Percentiles rank a stretch among this genome's conserved stretches.
Conservation (phyloP, 352 stramenopile genomes). For the Phytophthora hibernalis region DNA sequence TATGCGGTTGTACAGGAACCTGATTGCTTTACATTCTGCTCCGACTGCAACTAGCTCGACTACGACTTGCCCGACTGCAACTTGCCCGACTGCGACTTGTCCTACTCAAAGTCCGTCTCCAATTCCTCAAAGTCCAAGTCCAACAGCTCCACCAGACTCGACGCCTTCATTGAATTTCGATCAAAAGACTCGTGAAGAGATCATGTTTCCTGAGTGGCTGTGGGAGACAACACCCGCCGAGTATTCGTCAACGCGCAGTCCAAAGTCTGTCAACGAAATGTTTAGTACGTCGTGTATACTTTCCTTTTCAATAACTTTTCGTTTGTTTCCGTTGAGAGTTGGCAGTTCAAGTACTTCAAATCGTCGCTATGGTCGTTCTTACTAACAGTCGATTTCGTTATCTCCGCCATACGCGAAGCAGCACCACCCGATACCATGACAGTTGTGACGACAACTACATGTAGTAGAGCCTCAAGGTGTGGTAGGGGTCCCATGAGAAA, state of each 20-base stretch:
- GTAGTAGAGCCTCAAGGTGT: constrained; percentile 78
- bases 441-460: constrained; percentile 78
- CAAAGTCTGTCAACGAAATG: no score
- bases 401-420: constrained; percentile 47
- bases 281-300: background rate
- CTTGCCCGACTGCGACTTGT: background rate
- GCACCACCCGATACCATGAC: constrained; percentile 76
- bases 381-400: constrained; percentile 36
- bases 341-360: background rate
- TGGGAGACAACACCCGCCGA: constrained; percentile 14
- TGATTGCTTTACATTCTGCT: no score
- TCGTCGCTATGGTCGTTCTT: constrained; percentile 31
- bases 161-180: background rate
- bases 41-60: no score
- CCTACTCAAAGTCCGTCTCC: background rate
- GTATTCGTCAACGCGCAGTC: constrained; percentile 2
- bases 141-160: no score
- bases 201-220: constrained; percentile 22
- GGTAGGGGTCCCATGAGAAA: constrained; percentile 83
- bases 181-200: constrained; percentile 12
- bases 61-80: background rate
- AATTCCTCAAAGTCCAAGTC: no score
- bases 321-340: background rate
- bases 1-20: constrained; percentile 10
- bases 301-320: background rate